Evolutionary conservation across 2,329 filamentous ascomycete species (phyloP).

Genomic region (Claviceps sorghi): DNA sequence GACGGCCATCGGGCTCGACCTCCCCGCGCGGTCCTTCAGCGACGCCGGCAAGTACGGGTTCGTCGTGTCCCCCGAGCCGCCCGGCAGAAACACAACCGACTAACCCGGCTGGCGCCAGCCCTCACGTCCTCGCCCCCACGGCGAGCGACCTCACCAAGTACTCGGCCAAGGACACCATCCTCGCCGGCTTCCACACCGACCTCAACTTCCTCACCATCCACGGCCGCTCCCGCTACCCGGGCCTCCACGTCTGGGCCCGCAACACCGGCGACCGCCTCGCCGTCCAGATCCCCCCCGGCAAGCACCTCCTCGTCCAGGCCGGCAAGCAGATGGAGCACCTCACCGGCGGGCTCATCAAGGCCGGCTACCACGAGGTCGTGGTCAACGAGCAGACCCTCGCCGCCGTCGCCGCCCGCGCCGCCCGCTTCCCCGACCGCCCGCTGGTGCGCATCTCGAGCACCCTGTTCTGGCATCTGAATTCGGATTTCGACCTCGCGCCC

Average conservation of each 20-base stretch:
- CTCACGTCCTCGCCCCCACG: slow-evolving; percentile 46
- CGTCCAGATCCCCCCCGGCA: slow-evolving; percentile 42
- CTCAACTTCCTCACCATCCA: slow-evolving; percentile 53
- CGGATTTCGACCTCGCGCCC: slow-evolving; percentile 40
- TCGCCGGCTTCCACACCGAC: slow-evolving; percentile 49
- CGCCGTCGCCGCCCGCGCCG: slow-evolving; percentile 28
- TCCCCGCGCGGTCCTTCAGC: slow-evolving; percentile 37
- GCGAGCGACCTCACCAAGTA: slow-evolving; percentile 42
- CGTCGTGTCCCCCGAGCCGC: too few relatives aligned
- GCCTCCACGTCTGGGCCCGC: slow-evolving; percentile 48
- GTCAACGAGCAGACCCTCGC: slow-evolving; percentile 38
- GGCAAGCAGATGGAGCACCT: slow-evolving; percentile 49
- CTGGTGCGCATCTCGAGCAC: slow-evolving; percentile 44
- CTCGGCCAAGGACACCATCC: slow-evolving; percentile 39
- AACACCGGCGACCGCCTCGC: slow-evolving; percentile 45
- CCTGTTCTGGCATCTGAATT: slow-evolving; percentile 45
- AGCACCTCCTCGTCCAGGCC: slow-evolving; percentile 45
- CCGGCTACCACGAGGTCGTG: slow-evolving; percentile 47
- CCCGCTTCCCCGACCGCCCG: slow-evolving; percentile 31
- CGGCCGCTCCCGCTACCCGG: slow-evolving; percentile 46
- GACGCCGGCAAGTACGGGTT: slow-evolving; percentile 42
- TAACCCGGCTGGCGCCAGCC: too few relatives aligned
- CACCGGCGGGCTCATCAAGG: slow-evolving; percentile 46
- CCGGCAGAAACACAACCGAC: too few relatives aligned
- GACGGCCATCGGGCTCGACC: slow-evolving; percentile 40